Evolutionary conservation across 495 filamentous ascomycete species (phyloP).

Genomic region (Penicillium longicatenatum): DNA sequence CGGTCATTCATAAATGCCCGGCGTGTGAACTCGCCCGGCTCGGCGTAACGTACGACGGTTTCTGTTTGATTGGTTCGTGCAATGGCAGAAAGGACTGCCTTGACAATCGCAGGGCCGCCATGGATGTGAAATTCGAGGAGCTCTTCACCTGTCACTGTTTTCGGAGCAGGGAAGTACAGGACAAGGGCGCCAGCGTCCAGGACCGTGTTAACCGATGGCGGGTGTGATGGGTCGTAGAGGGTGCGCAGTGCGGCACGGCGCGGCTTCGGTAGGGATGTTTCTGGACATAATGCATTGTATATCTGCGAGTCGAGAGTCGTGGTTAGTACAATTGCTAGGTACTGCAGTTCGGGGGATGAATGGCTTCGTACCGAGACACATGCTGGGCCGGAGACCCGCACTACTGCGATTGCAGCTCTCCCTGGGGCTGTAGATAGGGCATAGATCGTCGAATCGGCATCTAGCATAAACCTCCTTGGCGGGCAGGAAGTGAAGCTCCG

Average conservation of each 20-base stretch:
- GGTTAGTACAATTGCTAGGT: not conserved
- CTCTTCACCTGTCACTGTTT: slow-evolving; percentile 89
- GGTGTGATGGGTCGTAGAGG: slow-evolving; percentile 63
- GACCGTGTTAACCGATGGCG: slow-evolving; percentile 43
- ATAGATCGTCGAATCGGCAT: slow-evolving; percentile 72
- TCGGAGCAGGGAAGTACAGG: slow-evolving; percentile 83
- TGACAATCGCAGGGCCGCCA: slow-evolving; percentile 85
- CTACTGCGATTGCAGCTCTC: slow-evolving; percentile 86
- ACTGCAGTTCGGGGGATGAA: slow-evolving; percentile 11
- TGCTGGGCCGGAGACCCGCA: slow-evolving; percentile 81
- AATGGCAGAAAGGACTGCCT: slow-evolving; percentile 80
- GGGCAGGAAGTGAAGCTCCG: slow-evolving; percentile 32
- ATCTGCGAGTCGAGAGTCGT: slow-evolving; percentile 53
- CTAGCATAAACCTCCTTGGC: slow-evolving; percentile 23
- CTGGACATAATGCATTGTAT: slow-evolving; percentile 74
- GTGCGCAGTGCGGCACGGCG: slow-evolving; percentile 77
- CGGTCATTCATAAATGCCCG: slow-evolving; percentile 88
- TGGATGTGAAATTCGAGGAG: slow-evolving; percentile 92
- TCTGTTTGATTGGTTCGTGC: slow-evolving; percentile 39
- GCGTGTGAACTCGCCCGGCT: slow-evolving; percentile 93
- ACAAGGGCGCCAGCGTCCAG: slow-evolving; percentile 83
- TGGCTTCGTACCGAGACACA: slow-evolving; percentile 61
- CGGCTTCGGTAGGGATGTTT: slow-evolving; percentile 61
- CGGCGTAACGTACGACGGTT: slow-evolving; percentile 76
- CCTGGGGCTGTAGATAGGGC: slow-evolving; percentile 88